Evolutionary conservation across 2,329 filamentous ascomycete genomes (phyloP).

Genomic region (Epichloe brachyelytri): DNA sequence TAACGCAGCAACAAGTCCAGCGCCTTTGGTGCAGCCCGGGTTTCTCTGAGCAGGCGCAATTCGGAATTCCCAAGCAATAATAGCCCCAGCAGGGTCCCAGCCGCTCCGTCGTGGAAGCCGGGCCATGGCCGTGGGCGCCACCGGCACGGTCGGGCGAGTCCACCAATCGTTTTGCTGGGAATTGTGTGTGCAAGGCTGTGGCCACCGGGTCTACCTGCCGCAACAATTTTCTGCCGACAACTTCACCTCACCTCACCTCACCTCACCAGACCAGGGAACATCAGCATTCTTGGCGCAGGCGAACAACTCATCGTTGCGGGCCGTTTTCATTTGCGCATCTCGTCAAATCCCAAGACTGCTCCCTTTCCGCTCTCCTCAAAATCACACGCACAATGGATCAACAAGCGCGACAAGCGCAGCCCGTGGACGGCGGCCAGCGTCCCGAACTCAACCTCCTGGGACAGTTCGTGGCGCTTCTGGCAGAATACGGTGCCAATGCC

Average conservation of each 20-base stretch:
- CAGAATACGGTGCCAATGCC: slow-evolving; percentile 24
- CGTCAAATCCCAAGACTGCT: neutral
- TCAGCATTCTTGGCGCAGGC: slow-evolving; percentile 1
- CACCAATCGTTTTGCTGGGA: neutral
- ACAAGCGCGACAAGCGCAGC: slow-evolving; percentile 10
- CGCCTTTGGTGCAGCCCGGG: no score
- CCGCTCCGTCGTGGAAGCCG: neutral
- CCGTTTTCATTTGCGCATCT: neutral
- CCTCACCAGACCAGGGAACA: neutral
- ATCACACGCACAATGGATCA: slow-evolving; percentile 9
- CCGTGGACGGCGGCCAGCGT: slow-evolving; percentile 13
- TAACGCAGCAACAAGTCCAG: no score
- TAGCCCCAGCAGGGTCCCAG: neutral
- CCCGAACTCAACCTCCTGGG: slow-evolving; percentile 21
- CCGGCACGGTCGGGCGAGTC: neutral
- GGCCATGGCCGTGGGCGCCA: neutral
- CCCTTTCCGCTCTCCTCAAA: neutral
- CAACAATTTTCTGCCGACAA: slow-evolving; percentile 2
- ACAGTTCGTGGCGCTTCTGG: slow-evolving; percentile 19
- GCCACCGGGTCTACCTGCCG: neutral
- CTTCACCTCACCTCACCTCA: neutral
- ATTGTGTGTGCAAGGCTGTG: neutral
- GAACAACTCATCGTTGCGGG: neutral
- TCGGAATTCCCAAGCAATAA: neutral
- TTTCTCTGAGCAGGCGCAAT: no score